Conservation (phyloP, 257 asterid species). For the Parsonsia alboflavescens region DNA sequence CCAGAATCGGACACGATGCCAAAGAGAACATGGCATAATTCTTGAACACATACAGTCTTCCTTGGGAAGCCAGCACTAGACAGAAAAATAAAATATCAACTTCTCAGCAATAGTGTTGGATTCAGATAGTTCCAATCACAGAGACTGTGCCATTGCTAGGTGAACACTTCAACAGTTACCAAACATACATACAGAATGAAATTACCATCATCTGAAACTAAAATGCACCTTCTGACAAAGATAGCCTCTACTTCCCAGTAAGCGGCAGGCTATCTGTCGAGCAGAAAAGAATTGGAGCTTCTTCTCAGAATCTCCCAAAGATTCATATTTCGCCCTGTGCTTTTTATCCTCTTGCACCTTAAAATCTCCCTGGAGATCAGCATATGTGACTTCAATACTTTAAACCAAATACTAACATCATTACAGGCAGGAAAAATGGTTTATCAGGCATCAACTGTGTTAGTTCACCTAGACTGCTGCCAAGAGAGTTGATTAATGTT, state of each 20-base stretch:
- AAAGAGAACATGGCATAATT: constrained; percentile 41
- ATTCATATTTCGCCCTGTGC: constrained; percentile 70
- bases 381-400: not conserved
- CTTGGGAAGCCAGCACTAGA: constrained; percentile 83
- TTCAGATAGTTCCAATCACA: constrained; percentile 7
- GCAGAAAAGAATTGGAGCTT: constrained; percentile 90
- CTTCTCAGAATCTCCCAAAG: constrained; percentile 60
- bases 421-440: not conserved
- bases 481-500: not conserved
- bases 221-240: constrained; percentile 82
- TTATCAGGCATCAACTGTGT: not conserved
- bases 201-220: not conserved
- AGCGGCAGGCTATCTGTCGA: constrained; percentile 90
- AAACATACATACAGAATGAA: not conserved
- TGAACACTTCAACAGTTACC: not conserved
- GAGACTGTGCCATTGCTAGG: not conserved
- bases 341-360: constrained; percentile 89
- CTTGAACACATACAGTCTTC: constrained; percentile 87
- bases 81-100: constrained; percentile 1
- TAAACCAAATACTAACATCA: not conserved
- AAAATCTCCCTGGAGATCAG: constrained; percentile 65
- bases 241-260: constrained; percentile 93
- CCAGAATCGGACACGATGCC: constrained; percentile 71
- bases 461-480: not conserved
- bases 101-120: not conserved